Evolutionary conservation across 257 asterid species (phyloP).

Genomic region (Solanum bulbocastanum): DNA sequence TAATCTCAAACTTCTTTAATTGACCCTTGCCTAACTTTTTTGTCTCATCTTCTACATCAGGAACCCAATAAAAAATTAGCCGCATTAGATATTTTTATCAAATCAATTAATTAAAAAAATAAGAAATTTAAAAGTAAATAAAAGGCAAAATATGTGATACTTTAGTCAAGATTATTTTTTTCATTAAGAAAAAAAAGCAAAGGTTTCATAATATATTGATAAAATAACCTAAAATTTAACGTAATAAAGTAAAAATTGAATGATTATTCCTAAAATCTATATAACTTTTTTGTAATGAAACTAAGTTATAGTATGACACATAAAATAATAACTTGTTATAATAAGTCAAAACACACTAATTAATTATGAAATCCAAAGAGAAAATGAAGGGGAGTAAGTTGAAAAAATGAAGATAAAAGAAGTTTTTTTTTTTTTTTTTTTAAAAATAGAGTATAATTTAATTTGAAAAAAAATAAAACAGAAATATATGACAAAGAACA

Average conservation of each 20-base stretch:
- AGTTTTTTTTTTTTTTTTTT: background rate
- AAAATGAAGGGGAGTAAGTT: background rate
- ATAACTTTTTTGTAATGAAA: background rate
- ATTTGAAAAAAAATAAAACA: background rate
- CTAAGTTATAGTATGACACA: background rate
- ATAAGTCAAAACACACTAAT: background rate
- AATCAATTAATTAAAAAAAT: background rate
- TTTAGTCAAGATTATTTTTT: background rate
- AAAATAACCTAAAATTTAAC: background rate
- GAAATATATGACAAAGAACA: background rate
- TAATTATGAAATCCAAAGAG: background rate
- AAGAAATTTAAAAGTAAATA: background rate
- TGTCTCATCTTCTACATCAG: background rate
- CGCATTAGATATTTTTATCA: rapidly evolving
- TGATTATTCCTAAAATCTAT: background rate
- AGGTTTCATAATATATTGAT: background rate
- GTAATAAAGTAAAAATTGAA: background rate
- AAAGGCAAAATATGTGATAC: background rate
- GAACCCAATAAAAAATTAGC: background rate
- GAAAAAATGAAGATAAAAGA: background rate
- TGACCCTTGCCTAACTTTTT: background rate
- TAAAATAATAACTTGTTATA: background rate
- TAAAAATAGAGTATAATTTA: background rate
- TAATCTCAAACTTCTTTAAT: background rate
- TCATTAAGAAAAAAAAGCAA: rapidly evolving